Evolutionary conservation across 1,139 yeast genomes (phyloP).

Genomic region (Saccharomycopsis crataegensis): DNA sequence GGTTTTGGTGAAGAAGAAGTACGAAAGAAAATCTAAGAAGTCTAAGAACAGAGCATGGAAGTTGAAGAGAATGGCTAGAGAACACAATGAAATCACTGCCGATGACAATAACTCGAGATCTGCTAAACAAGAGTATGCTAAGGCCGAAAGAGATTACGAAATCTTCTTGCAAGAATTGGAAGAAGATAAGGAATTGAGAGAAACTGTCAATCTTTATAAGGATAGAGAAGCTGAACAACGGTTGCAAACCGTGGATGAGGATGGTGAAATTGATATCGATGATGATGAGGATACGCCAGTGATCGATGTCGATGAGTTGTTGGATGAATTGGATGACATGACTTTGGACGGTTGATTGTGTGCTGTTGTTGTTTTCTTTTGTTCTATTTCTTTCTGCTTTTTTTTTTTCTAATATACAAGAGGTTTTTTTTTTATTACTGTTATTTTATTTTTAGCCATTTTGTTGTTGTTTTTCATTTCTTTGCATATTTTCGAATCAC

Average conservation of each 20-base stretch:
- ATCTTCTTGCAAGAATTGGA: constrained; percentile 93
- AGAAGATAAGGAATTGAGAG: constrained; percentile 93
- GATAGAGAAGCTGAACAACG: constrained; percentile 33
- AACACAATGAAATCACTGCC: constrained; percentile 82
- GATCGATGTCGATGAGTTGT: constrained; percentile 70
- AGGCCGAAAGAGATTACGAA: constrained; percentile 94
- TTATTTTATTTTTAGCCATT: background rate
- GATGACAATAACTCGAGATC: constrained; percentile 57
- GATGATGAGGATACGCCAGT: constrained; percentile 68
- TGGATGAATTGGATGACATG: constrained; percentile 93
- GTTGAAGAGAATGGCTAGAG: constrained; percentile 96
- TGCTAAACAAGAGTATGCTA: constrained; percentile 82
- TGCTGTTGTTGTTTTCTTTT: background rate
- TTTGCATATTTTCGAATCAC: background rate
- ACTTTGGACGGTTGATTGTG: constrained; percentile 43
- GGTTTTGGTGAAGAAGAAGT: constrained; percentile 83
- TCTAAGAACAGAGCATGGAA: constrained; percentile 86
- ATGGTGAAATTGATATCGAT: constrained; percentile 39
- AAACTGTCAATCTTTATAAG: constrained; percentile 82
- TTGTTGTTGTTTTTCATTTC: background rate
- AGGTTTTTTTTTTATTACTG: background rate
- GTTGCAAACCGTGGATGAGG: constrained; percentile 24
- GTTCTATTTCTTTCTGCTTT: background rate
- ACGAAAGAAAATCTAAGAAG: constrained; percentile 72
- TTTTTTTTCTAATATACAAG: background rate